Percentiles rank a stretch among this genome's conserved stretches.
phyloP scores from a whole-genome alignment of 1,139 yeast genomes.

The Suhomyces wounanorum region DNA sequence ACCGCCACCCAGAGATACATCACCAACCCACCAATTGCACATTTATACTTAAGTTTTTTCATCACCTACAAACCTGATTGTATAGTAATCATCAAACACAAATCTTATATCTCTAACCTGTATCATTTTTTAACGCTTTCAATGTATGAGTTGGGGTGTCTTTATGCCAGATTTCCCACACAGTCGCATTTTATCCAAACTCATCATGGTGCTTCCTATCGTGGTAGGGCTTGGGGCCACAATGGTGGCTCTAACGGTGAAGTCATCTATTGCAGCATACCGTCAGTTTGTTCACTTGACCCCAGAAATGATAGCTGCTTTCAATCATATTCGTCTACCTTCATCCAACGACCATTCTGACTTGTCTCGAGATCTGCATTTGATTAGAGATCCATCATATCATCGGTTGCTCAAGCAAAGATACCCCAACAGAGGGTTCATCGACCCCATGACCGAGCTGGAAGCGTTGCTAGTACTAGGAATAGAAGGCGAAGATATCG shows the following conservation, averaged over 20 bases:
- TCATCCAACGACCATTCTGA: constrained; percentile 9
- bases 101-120: too few species aligned
- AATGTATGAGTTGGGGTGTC: background rate
- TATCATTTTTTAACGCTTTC: background rate
- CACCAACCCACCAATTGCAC: too few species aligned
- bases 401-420: constrained; percentile 27
- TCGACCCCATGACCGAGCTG: constrained; percentile 55
- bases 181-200: background rate
- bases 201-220: constrained; percentile 52
- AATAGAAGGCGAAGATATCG: constrained; percentile 53
- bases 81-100: too few species aligned
- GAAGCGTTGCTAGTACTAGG: constrained; percentile 62
- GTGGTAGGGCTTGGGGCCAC: constrained; percentile 61
- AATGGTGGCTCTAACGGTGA: constrained; percentile 52
- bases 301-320: constrained; percentile 56
- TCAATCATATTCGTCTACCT: constrained; percentile 45
- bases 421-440: constrained; percentile 53
- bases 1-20: too few species aligned
- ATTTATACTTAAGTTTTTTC: too few species aligned
- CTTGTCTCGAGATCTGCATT: constrained; percentile 15
- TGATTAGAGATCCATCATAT: constrained; percentile 20
- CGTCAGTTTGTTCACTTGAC: constrained; percentile 46
- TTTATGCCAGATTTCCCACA: background rate
- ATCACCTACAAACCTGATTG: too few species aligned
- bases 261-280: constrained; percentile 50